These are phyloP conservation scores for Solanum hybrid DNA, from an alignment of 305 asterid species.

Conservation along the genomic window DNA sequence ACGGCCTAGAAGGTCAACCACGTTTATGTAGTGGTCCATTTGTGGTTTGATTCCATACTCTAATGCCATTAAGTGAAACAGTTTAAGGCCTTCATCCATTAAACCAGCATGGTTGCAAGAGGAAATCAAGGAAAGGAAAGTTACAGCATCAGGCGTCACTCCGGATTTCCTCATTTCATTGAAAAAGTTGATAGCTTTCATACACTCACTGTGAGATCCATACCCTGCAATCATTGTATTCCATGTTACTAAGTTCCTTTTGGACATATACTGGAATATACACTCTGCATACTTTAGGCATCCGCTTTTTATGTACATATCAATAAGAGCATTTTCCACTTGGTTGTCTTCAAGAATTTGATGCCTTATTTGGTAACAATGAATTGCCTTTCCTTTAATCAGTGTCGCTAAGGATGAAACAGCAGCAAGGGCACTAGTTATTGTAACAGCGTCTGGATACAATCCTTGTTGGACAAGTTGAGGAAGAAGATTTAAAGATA, in stretches of 20 bases:
- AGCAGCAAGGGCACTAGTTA: conserved; percentile 51
- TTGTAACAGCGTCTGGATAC: conserved; percentile 45
- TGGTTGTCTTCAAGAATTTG: conserved; percentile 37
- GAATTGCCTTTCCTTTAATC: conserved; percentile 59
- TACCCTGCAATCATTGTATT: conserved; percentile 71
- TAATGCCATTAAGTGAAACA: conserved; percentile 39
- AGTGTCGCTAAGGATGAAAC: conserved; percentile 58
- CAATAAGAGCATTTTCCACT: conserved; percentile 53
- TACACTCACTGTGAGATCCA: conserved; percentile 68
- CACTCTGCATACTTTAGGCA: conserved; percentile 41
- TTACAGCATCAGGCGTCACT: conserved; percentile 51
- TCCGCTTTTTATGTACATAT: conserved; percentile 81
- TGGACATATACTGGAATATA: conserved; percentile 32
- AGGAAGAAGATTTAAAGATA: conserved; percentile 50
- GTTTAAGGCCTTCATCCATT: conserved; percentile 42
- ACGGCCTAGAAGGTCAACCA: conserved; percentile 77
- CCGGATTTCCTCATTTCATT: conserved; percentile 46
- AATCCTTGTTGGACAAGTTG: conserved; percentile 43
- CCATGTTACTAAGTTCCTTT: conserved; percentile 55
- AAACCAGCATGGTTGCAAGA: conserved; percentile 80
- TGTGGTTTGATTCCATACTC: conserved; percentile 47
- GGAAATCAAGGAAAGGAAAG: conserved; percentile 67
- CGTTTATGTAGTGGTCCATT: conserved; percentile 51
- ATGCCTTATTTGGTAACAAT: conserved; percentile 41
- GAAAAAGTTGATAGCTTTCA: conserved; percentile 45